Percentiles rank a stretch among this genome's conserved stretches.
Conservation (phyloP, 805 yeast genomes). For the Starmera dryadoides region DNA sequence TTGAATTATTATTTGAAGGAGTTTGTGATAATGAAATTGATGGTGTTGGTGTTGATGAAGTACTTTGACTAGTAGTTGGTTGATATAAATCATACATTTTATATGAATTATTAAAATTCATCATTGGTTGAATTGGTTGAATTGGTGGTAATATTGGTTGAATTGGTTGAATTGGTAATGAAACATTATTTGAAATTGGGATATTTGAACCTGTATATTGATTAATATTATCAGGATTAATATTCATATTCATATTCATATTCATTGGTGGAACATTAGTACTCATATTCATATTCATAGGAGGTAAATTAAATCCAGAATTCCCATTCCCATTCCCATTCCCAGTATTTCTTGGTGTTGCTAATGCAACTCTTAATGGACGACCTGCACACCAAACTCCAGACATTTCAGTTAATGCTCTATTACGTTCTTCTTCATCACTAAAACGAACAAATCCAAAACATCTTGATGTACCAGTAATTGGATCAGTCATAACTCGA, state of each 20-base stretch:
- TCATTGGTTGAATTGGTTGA: not conserved
- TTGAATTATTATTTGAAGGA: slow-evolving; percentile 1
- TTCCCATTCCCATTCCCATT: not conserved
- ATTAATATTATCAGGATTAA: not conserved
- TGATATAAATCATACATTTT: no score
- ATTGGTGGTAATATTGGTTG: not conserved
- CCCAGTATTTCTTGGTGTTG: slow-evolving; percentile 49
- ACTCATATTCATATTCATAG: not conserved
- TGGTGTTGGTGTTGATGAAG: not conserved
- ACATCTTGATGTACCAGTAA: slow-evolving; percentile 69
- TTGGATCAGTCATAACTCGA: slow-evolving; percentile 81
- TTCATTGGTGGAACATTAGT: not conserved
- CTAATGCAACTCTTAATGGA: slow-evolving; percentile 68
- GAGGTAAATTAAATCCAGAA: not conserved
- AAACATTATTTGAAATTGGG: not conserved
- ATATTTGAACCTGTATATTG: no score
- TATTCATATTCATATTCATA: no score
- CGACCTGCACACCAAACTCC: slow-evolving; percentile 78
- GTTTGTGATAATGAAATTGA: not conserved
- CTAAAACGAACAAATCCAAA: slow-evolving; percentile 78
- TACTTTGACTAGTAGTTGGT: not conserved
- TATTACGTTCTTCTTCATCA: slow-evolving; percentile 57
- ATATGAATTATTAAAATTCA: no score
- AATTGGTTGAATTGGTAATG: not conserved
- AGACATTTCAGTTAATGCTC: slow-evolving; percentile 68